Evolutionary conservation across 495 filamentous ascomycete species (phyloP), one percentile per base, ranked within the genome.

Genomic region (Neurospora sublineolata): DNA sequence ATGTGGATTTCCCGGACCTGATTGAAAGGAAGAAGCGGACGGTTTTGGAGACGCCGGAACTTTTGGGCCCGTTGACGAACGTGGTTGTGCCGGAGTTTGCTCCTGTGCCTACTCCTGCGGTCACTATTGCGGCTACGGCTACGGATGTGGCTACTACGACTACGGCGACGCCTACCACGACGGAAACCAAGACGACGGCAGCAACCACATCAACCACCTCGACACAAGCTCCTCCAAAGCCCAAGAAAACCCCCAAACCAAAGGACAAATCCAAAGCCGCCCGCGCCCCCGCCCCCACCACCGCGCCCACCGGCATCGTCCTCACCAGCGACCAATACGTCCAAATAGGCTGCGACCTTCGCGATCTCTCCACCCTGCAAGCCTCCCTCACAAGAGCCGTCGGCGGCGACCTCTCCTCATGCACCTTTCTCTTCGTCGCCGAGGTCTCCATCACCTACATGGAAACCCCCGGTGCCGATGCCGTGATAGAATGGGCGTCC

Each of bases 361-460:
- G 89, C 46, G 85, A 93, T 68, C 80, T 93, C 4, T 73, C 80
- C 20, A 83, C 80, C 36, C 83, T 97, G 9, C 81, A 88, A 58
- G 73, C 81, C 23, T 82, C 87, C 27, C 80, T 97, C 40, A 83
- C 81, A 27, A 77, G 73, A 5, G 83, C 88, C 46, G 72, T 91
- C 14, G 70, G 75, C n/a, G 74, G 70, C 23, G 82, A 90, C 37
- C 77, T 89, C 38, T 73, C 83, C 4, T 82, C 85, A 3, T 89
- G 86, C 72, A 80, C 84, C 11, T 83, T 97, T 12, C 87, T 97
- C 69, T 95, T 93, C 76, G 86, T 91, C 4, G 93, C 93, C 0
- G 94, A 97, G 80, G 94, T 97, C 6, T 96, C 93, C 6, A 85
- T 97, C 39, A 94, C 94, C 2, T 97, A 97, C 75, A 97, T 97